A percentile compares a stretch with the other conserved stretches of the same genome.
These are phyloP conservation scores for Colletotrichum navitas DNA, from an alignment of 2,329 filamentous ascomycete genomes.

Conservation along the genomic window DNA sequence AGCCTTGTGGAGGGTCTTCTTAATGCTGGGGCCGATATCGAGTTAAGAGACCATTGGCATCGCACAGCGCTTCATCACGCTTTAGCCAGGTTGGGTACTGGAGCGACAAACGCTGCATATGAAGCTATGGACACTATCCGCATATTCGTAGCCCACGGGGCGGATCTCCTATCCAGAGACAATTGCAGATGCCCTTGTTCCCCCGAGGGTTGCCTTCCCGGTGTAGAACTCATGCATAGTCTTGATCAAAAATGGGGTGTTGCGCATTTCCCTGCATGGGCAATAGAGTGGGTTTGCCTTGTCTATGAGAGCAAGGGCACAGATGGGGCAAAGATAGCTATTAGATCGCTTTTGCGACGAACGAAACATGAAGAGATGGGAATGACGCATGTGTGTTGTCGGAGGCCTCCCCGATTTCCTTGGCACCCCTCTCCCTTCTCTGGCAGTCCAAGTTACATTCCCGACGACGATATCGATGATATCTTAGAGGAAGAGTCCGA, in stretches of 20 bases:
- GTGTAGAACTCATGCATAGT: background rate
- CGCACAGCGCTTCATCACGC: background rate
- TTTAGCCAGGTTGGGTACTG: accelerated
- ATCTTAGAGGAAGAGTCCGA: background rate
- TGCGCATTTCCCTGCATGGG: background rate
- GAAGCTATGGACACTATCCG: background rate
- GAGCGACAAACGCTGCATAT: accelerated
- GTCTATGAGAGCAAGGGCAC: background rate
- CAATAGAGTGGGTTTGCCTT: background rate
- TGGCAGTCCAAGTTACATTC: accelerated
- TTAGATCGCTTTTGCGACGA: background rate
- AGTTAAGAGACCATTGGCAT: background rate
- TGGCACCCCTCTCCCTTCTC: accelerated
- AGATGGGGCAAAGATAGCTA: background rate
- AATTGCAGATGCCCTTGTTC: constrained; percentile 15
- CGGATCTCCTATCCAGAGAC: background rate
- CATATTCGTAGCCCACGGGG: background rate
- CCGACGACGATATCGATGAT: background rate
- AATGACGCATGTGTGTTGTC: constrained; percentile 28
- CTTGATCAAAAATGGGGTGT: accelerated
- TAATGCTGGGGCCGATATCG: background rate
- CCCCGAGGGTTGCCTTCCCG: background rate
- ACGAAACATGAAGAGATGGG: constrained; percentile 4
- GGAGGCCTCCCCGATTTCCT: accelerated
- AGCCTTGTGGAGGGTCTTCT: background rate